Conservation (phyloP, 139 green algal genomes). For the Nannochloris sp. region DNA sequence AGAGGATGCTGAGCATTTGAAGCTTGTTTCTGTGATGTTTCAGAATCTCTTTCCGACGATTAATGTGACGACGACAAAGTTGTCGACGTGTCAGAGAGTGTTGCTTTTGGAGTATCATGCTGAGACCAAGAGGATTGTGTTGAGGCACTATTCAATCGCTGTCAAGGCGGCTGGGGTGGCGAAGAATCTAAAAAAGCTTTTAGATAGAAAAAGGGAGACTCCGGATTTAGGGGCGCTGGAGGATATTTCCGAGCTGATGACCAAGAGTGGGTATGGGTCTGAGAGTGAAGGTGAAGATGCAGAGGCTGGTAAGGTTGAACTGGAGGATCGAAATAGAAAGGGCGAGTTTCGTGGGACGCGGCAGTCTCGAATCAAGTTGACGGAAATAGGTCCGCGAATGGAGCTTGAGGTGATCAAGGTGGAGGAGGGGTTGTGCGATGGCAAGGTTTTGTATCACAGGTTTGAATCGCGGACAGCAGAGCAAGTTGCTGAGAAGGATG, state of each 20-base stretch:
- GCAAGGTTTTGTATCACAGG: conserved; percentile 82
- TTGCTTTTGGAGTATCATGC: conserved; percentile 68
- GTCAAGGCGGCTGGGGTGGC: conserved; percentile 18
- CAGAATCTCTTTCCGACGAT: conserved; percentile 96
- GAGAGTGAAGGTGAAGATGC: conserved; percentile 42
- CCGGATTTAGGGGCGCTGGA: conserved; percentile 62
- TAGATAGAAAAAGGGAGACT: conserved; percentile 41
- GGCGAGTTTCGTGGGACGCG: background rate
- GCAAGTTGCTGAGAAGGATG: conserved; percentile 42
- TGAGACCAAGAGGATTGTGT: conserved; percentile 42
- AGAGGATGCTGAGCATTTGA: conserved; percentile 48
- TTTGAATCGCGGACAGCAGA: conserved; percentile 52
- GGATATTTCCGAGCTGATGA: conserved; percentile 86
- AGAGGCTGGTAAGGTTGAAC: background rate
- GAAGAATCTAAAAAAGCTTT: conserved; percentile 63
- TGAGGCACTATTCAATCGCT: conserved; percentile 87
- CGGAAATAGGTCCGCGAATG: conserved; percentile 73
- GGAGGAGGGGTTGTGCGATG: conserved; percentile 86
- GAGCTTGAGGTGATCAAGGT: conserved; percentile 89
- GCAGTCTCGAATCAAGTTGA: conserved; percentile 1
- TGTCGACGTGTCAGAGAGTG: conserved; percentile 68
- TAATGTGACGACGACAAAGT: conserved; percentile 76
- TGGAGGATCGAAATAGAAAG: background rate
- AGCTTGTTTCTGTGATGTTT: conserved; percentile 65
- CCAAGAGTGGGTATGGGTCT: conserved; percentile 68